Evolutionary conservation across 1,284 basidiomycete genomes (phyloP).

Genomic region (Puccinia novopanici): DNA sequence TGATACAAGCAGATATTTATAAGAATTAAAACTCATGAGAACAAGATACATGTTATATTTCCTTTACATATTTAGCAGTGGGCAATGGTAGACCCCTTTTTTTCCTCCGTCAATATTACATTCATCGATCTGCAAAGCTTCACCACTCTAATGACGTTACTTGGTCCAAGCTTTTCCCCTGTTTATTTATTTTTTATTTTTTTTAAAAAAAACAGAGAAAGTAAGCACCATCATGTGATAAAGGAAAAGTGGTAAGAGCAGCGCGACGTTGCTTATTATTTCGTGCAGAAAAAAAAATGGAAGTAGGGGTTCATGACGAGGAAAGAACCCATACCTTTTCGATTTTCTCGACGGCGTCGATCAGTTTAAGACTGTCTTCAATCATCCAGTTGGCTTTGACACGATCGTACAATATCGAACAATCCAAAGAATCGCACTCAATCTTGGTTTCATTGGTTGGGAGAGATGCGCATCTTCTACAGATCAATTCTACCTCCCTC

Average conservation of each 20-base stretch:
- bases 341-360: slow-evolving; percentile 27
- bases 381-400: slow-evolving; percentile 62
- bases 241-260: too few species aligned
- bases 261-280: too few species aligned
- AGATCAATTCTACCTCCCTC: slow-evolving; percentile 64
- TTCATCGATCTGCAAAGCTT: not conserved
- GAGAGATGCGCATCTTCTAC: slow-evolving; percentile 69
- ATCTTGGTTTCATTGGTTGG: slow-evolving; percentile 67
- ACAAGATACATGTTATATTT: too few species aligned
- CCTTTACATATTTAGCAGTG: too few species aligned
- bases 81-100: too few species aligned
- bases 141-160: slow-evolving; percentile 14
- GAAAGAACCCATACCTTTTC: not conserved
- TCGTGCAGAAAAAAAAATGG: not conserved
- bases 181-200: not conserved
- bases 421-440: slow-evolving; percentile 79
- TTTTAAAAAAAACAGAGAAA: not conserved
- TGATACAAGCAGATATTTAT: too few species aligned
- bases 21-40: too few species aligned
- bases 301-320: not conserved
- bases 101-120: too few species aligned
- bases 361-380: slow-evolving; percentile 7
- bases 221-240: not conserved
- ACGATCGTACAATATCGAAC: slow-evolving; percentile 75
- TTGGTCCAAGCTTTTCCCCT: slow-evolving; percentile 10